phyloP scores from a whole-genome alignment of 164 flowering plant genomes.

The Magnolia sinica region DNA sequence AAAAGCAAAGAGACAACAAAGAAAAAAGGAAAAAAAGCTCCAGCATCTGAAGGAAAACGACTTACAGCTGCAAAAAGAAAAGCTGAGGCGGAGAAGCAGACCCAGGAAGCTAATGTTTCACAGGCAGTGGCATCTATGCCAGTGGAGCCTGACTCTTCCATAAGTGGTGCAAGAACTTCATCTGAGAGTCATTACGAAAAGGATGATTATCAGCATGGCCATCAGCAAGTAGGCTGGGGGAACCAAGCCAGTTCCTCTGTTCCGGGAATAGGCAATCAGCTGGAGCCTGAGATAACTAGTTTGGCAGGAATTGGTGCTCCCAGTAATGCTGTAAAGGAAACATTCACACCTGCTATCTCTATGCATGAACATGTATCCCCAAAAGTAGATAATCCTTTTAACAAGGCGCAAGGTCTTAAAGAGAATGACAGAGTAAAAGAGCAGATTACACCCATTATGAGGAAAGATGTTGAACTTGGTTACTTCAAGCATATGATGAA shows the following conservation, averaged over 20 bases:
- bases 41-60: conserved; percentile 36
- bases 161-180: conserved; percentile 25
- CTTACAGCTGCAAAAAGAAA: conserved; percentile 31
- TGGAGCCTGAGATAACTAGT: conserved; percentile 34
- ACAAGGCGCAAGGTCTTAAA: conserved; percentile 28
- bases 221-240: conserved; percentile 30
- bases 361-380: conserved; percentile 29
- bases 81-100: conserved; percentile 36
- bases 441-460: conserved; percentile 37
- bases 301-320: conserved; percentile 32
- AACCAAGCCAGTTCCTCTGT: conserved; percentile 27
- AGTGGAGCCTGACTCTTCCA: conserved; percentile 24
- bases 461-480: conserved; percentile 29
- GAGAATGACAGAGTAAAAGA: conserved; percentile 30
- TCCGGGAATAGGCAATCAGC: conserved; percentile 31
- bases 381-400: conserved; percentile 33
- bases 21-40: conserved; percentile 31
- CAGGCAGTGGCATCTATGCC: conserved; percentile 20
- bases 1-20: conserved; percentile 36
- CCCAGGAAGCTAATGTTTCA: conserved; percentile 40
- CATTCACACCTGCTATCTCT: conserved; percentile 24
- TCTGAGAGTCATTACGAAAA: conserved; percentile 28
- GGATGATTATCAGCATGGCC: conserved; percentile 28
- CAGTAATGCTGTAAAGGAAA: conserved; percentile 31
- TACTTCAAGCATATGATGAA: conserved; percentile 8